These are phyloP conservation scores for Stygiomarasmius scandens DNA, from an alignment of 1,284 basidiomycete species.

Conservation along the genomic window DNA sequence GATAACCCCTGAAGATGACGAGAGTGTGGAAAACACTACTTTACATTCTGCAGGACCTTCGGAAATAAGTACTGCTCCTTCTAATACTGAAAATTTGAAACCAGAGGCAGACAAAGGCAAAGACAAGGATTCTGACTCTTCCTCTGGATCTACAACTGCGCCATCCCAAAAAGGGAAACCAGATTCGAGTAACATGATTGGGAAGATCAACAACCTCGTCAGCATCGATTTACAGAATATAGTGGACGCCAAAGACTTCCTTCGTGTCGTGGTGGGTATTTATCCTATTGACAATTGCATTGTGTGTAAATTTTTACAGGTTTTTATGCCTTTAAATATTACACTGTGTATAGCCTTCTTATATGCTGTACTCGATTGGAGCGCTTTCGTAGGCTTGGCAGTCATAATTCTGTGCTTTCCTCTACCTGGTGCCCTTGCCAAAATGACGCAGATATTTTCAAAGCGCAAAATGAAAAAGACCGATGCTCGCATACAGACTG, in stretches of 20 bases:
- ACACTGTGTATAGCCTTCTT: slow-evolving; percentile 44
- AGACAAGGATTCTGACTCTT: slow-evolving; percentile 11
- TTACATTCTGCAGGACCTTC: slow-evolving; percentile 2
- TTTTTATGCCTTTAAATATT: slow-evolving; percentile 31
- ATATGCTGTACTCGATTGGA: slow-evolving; percentile 51
- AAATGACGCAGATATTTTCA: slow-evolving; percentile 21
- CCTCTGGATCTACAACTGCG: slow-evolving; percentile 5
- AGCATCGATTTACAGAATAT: slow-evolving; percentile 27
- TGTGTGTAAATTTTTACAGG: no score
- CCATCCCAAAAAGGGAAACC: slow-evolving; percentile 5
- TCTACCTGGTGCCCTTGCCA: slow-evolving; percentile 40
- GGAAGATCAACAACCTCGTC: slow-evolving; percentile 43
- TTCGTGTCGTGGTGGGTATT: slow-evolving; percentile 20
- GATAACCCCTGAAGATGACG: slow-evolving; percentile 10
- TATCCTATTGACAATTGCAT: no score
- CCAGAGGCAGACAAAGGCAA: slow-evolving; percentile 28
- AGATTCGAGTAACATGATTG: slow-evolving; percentile 32
- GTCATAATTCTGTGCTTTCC: slow-evolving; percentile 54
- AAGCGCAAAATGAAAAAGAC: slow-evolving; percentile 23
- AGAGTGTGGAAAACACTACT: slow-evolving; percentile 18
- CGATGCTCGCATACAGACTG: slow-evolving; percentile 22
- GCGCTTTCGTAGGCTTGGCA: slow-evolving; percentile 55
- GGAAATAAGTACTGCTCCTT: not conserved
- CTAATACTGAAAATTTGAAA: slow-evolving; percentile 21
- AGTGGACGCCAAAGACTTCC: slow-evolving; percentile 22